Percentiles rank a stretch among this genome's conserved stretches.
Conservation (phyloP, 2,329 filamentous ascomycete genomes). For the Hypoxylon sp. region DNA sequence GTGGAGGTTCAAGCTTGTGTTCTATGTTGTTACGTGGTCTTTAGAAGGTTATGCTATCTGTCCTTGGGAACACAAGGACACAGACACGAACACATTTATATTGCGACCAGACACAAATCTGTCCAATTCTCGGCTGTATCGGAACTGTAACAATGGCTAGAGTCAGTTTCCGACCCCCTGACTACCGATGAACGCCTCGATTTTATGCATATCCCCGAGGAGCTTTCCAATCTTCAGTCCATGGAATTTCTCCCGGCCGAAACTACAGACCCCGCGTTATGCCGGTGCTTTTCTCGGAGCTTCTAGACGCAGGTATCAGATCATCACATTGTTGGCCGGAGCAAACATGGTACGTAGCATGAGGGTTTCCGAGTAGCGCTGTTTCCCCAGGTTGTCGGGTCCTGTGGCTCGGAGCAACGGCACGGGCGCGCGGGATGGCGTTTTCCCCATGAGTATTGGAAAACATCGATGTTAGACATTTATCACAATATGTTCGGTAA, state of each 20-base stretch:
- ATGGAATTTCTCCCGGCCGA: constrained; percentile 12
- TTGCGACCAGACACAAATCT: neutral
- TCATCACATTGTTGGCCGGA: neutral
- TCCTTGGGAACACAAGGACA: neutral
- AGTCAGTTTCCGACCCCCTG: too few relatives aligned
- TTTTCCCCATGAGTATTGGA: neutral
- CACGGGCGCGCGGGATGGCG: neutral
- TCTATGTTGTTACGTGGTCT: too few relatives aligned
- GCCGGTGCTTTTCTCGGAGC: neutral
- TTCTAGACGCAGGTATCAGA: constrained; percentile 9
- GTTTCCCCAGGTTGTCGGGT: neutral
- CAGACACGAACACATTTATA: neutral
- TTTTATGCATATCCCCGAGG: neutral
- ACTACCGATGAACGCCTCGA: too few relatives aligned
- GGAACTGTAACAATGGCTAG: too few relatives aligned
- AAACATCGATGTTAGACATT: neutral
- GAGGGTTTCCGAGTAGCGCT: too few relatives aligned
- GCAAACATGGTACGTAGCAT: constrained; percentile 6
- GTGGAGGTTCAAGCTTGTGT: too few relatives aligned
- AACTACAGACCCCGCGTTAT: neutral
- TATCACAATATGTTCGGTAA: neutral
- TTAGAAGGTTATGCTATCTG: neutral
- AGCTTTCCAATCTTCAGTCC: neutral
- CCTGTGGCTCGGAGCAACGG: neutral
- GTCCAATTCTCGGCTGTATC: too few relatives aligned